Conservation (phyloP, 164 flowering plant genomes). For the Annona cherimola region DNA sequence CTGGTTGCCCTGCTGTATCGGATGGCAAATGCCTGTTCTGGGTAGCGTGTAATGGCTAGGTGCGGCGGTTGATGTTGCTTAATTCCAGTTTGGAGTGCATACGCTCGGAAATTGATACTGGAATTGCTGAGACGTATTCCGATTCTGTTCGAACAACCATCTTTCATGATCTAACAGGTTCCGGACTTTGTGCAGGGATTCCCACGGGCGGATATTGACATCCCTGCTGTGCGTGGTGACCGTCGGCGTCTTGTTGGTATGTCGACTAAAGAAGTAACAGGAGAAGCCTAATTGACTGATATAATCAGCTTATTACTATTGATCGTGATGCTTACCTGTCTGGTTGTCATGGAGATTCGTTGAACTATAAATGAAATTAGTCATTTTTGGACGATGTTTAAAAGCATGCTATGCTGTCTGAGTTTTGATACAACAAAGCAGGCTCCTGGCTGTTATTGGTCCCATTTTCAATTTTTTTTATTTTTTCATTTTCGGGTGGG, state of each 20-base stretch:
- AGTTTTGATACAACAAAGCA: too few relatives aligned
- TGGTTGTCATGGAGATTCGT: too few relatives aligned
- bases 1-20: background rate
- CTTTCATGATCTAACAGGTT: background rate
- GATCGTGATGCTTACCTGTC: too few relatives aligned
- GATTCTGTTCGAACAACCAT: background rate
- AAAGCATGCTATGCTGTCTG: too few relatives aligned
- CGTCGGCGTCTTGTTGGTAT: slow-evolving; percentile 71
- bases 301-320: too few relatives aligned
- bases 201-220: slow-evolving; percentile 80
- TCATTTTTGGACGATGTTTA: too few relatives aligned
- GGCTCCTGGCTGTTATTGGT: too few relatives aligned
- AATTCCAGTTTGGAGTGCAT: background rate
- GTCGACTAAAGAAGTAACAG: background rate
- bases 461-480: too few relatives aligned
- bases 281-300: background rate
- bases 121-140: background rate
- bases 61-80: background rate
- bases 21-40: background rate
- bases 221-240: slow-evolving; percentile 59
- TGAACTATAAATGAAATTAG: too few relatives aligned
- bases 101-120: background rate
- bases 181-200: slow-evolving; percentile 48
- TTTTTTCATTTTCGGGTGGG: too few relatives aligned
- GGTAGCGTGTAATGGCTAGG: background rate